Evolutionary conservation across 1,139 yeast species (phyloP).

Genomic region (Magnusiomyces suaveolens): DNA sequence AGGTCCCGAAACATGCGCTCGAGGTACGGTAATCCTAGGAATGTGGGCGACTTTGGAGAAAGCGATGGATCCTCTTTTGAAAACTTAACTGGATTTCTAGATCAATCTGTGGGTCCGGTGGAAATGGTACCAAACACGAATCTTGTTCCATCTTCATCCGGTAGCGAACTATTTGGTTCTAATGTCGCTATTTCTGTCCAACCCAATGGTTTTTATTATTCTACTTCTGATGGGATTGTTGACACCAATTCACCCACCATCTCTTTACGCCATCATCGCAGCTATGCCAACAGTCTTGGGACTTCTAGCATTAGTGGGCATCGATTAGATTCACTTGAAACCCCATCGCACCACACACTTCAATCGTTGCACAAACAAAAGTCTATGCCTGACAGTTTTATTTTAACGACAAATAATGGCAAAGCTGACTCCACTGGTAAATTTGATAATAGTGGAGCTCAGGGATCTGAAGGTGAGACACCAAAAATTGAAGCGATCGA

Average conservation of each 20-base stretch:
- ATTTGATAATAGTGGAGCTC: too few relatives aligned
- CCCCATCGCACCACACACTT: not conserved
- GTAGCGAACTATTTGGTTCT: too few relatives aligned
- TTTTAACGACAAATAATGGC: not conserved
- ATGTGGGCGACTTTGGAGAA: not conserved
- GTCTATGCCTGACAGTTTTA: not conserved
- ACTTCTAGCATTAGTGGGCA: too few relatives aligned
- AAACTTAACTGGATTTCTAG: constrained; percentile 8
- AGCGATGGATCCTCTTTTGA: constrained; percentile 8
- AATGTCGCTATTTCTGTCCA: too few relatives aligned
- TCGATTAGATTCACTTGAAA: not conserved
- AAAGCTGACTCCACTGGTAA: too few relatives aligned
- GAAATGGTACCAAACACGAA: too few relatives aligned
- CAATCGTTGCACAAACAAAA: not conserved
- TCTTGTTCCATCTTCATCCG: too few relatives aligned
- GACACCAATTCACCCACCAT: not conserved
- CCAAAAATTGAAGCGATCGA: too few relatives aligned
- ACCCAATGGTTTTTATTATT: too few relatives aligned
- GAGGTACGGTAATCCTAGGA: not conserved
- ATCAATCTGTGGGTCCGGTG: not conserved
- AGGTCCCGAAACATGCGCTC: not conserved
- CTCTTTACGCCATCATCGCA: not conserved
- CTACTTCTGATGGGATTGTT: not conserved
- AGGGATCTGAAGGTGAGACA: too few relatives aligned
- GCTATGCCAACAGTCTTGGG: not conserved